These are phyloP conservation scores for Mucor lusitanicus DNA, from an alignment of 371 early-diverging fungal species.

Conservation along the genomic window DNA sequence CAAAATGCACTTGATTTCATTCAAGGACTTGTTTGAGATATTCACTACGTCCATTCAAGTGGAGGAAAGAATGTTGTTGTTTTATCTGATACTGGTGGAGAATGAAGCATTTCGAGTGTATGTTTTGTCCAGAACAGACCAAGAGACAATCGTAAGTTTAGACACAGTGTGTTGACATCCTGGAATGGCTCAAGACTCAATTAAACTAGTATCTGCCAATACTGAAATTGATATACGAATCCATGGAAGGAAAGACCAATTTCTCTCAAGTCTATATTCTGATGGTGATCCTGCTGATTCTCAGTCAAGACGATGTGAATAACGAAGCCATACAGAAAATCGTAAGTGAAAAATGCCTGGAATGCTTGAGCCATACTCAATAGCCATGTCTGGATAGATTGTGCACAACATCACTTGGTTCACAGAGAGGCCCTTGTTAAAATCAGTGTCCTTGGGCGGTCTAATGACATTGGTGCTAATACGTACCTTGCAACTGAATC, in stretches of 20 bases:
- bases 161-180: not conserved
- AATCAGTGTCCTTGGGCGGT: slow-evolving; percentile 70
- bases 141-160: slow-evolving; percentile 64
- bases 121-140: slow-evolving; percentile 76
- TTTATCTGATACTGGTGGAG: slow-evolving; percentile 70
- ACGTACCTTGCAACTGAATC: slow-evolving; percentile 67
- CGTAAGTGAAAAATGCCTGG: slow-evolving; percentile 38
- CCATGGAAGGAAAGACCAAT: slow-evolving; percentile 61
- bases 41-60: slow-evolving; percentile 63
- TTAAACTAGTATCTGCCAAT: slow-evolving; percentile 65
- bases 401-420: slow-evolving; percentile 72
- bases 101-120: slow-evolving; percentile 73
- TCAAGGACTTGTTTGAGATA: slow-evolving; percentile 64
- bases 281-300: slow-evolving; percentile 62
- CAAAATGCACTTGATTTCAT: slow-evolving; percentile 57
- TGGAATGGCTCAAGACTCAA: not conserved
- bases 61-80: slow-evolving; percentile 68
- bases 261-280: slow-evolving; percentile 72
- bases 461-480: slow-evolving; percentile 65
- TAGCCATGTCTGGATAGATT: slow-evolving; percentile 29
- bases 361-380: not conserved
- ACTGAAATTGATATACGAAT: slow-evolving; percentile 68
- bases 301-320: slow-evolving; percentile 75
- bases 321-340: slow-evolving; percentile 76
- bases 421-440: slow-evolving; percentile 68